Percentiles rank a stretch among this genome's conserved stretches.
phyloP scores from a whole-genome alignment of 116 monocot species.

The Posidonia oceanica region DNA sequence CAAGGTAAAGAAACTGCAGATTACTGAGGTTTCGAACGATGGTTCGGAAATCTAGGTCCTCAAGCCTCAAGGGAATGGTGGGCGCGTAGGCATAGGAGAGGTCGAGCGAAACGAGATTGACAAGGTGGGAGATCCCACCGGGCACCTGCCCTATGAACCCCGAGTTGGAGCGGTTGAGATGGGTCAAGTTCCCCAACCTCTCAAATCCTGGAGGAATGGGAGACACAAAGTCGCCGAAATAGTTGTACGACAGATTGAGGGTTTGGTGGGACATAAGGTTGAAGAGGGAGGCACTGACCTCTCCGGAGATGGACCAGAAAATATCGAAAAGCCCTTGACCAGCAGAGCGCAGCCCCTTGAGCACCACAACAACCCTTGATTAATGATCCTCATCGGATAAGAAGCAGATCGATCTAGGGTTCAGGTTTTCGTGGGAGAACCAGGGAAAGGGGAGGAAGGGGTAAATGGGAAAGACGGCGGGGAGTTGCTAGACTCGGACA shows the following conservation, averaged over 20 bases:
- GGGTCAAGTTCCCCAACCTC: conserved; percentile 15
- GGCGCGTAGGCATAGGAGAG: conserved; percentile 17
- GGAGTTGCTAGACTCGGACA: too few species aligned
- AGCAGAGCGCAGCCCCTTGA: conserved; percentile 6
- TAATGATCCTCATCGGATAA: too few species aligned
- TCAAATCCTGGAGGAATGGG: neutral
- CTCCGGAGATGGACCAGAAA: conserved; percentile 1
- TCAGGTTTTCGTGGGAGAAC: neutral
- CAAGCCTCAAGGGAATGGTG: conserved; percentile 11
- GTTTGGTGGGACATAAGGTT: conserved; percentile 7
- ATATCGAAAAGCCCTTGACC: neutral
- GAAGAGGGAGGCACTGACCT: conserved; percentile 5
- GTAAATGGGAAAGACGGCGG: conserved; percentile 1
- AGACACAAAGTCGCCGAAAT: too few species aligned
- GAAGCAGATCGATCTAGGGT: too few species aligned
- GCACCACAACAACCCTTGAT: conserved; percentile 3
- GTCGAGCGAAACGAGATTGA: conserved; percentile 38
- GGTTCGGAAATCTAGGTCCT: conserved; percentile 11
- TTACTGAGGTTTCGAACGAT: conserved; percentile 29
- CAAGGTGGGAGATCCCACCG: conserved; percentile 20
- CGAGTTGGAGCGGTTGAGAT: conserved; percentile 44
- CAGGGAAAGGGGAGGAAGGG: neutral
- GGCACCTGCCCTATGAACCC: conserved; percentile 33
- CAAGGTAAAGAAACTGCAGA: conserved; percentile 35
- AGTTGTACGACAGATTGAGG: conserved; percentile 10